Evolutionary conservation across 495 filamentous ascomycete species (phyloP).

Genomic region (Daldinia grandis): DNA sequence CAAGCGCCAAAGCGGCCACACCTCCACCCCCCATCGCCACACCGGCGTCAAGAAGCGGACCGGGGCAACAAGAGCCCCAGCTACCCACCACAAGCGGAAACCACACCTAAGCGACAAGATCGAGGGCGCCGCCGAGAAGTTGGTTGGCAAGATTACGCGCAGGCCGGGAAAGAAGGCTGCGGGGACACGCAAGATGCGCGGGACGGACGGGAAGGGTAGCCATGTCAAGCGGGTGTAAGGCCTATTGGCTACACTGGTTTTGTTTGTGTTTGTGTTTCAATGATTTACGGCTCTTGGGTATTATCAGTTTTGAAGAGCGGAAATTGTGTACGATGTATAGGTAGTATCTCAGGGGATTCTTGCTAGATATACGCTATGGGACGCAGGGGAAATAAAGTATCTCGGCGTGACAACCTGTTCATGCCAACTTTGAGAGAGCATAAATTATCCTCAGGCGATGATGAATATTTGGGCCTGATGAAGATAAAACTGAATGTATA

Average conservation of each 20-base stretch:
- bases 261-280: background rate
- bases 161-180: slow-evolving; percentile 47
- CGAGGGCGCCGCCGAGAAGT: slow-evolving; percentile 45
- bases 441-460: background rate
- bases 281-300: background rate
- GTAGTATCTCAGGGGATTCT: background rate
- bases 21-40: slow-evolving; percentile 6
- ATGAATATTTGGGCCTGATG: background rate
- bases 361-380: background rate
- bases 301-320: background rate
- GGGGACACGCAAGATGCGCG: slow-evolving; percentile 48
- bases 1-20: slow-evolving; percentile 29
- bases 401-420: background rate
- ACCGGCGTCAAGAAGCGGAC: slow-evolving; percentile 25
- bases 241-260: background rate
- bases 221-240: slow-evolving; percentile 18
- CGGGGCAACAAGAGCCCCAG: slow-evolving; percentile 33
- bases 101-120: slow-evolving; percentile 47
- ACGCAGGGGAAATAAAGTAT: background rate
- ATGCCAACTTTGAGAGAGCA: background rate
- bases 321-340: background rate
- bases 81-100: slow-evolving; percentile 50
- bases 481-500: background rate
- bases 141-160: slow-evolving; percentile 44
- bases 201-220: slow-evolving; percentile 48